These are phyloP conservation scores for Linum tenue DNA, from an alignment of 345 rosid genomes.

Conservation along the genomic window DNA sequence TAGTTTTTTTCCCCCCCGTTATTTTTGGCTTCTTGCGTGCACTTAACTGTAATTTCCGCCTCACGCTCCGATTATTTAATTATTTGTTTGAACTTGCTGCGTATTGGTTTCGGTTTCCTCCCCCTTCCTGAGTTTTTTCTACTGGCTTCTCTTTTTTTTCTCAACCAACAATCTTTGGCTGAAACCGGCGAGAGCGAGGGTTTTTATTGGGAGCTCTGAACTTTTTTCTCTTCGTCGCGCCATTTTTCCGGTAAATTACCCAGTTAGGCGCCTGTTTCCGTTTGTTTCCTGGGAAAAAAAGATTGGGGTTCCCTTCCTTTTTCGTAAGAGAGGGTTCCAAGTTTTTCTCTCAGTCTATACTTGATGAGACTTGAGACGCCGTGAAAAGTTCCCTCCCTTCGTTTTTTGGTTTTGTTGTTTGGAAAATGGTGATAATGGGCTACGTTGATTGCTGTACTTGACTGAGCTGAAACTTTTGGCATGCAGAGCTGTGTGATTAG, in stretches of 20 bases:
- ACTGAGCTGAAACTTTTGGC: too few relatives aligned
- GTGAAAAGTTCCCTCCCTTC: too few relatives aligned
- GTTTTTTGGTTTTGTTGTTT: too few relatives aligned
- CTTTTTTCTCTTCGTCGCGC: not conserved
- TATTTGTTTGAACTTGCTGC: too few relatives aligned
- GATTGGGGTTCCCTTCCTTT: not conserved
- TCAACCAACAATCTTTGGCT: not conserved
- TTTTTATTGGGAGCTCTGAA: not conserved
- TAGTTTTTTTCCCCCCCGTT: not conserved
- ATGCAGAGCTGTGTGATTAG: too few relatives aligned
- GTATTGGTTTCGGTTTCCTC: not conserved
- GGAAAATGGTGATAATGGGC: too few relatives aligned
- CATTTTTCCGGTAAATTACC: slow-evolving; percentile 9
- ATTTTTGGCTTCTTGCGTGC: too few relatives aligned
- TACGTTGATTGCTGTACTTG: too few relatives aligned
- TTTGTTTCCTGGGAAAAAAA: slow-evolving; percentile 6
- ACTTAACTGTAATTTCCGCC: not conserved
- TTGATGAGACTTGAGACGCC: too few relatives aligned
- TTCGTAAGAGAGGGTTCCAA: not conserved
- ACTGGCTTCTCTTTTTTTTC: not conserved
- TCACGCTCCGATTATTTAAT: not conserved
- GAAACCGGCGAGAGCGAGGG: not conserved
- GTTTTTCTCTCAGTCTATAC: too few relatives aligned
- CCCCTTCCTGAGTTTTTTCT: not conserved
- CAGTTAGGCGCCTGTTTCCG: not conserved